A percentile compares a stretch with the other conserved stretches of the same genome.
Evolutionary conservation across 2,329 filamentous ascomycete genomes (phyloP).

Genomic region (Xylariales sp.): DNA sequence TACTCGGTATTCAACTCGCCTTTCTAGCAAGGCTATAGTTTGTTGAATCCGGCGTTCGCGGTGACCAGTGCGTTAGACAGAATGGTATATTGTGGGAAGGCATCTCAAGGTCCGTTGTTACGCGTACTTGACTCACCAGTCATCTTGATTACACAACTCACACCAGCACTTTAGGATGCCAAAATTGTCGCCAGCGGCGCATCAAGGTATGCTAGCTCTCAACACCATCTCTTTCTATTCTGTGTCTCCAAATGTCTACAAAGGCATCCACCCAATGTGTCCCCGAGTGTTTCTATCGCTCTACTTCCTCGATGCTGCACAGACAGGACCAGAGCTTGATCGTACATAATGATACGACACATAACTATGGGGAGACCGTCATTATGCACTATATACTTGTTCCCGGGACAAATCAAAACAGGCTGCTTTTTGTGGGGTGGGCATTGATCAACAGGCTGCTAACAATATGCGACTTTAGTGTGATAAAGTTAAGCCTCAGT

Average conservation of each 20-base stretch:
- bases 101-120: slow-evolving; percentile 37
- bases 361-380: too few relatives aligned
- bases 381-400: too few relatives aligned
- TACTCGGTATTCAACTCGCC: slow-evolving; percentile 10
- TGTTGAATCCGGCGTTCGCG: neutral
- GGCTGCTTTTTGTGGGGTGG: too few relatives aligned
- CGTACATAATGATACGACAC: too few relatives aligned
- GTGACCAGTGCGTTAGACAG: slow-evolving; percentile 7
- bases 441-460: too few relatives aligned
- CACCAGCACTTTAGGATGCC: slow-evolving; percentile 26
- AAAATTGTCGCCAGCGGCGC: slow-evolving; percentile 48
- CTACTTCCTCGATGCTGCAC: too few relatives aligned
- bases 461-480: slow-evolving; percentile 49
- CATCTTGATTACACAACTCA: neutral
- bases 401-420: too few relatives aligned
- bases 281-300: too few relatives aligned
- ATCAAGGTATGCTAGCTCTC: slow-evolving; percentile 43
- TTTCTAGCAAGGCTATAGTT: slow-evolving; percentile 3
- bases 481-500: slow-evolving; percentile 56
- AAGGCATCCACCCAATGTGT: neutral
- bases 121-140: neutral
- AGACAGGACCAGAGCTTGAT: too few relatives aligned
- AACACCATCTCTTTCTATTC: slow-evolving; percentile 4
- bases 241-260: slow-evolving; percentile 3
- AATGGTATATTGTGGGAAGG: slow-evolving; percentile 56